Evolutionary conservation across 2,329 filamentous ascomycete genomes (phyloP).

Genomic region (Fusarium decemcellulare): DNA sequence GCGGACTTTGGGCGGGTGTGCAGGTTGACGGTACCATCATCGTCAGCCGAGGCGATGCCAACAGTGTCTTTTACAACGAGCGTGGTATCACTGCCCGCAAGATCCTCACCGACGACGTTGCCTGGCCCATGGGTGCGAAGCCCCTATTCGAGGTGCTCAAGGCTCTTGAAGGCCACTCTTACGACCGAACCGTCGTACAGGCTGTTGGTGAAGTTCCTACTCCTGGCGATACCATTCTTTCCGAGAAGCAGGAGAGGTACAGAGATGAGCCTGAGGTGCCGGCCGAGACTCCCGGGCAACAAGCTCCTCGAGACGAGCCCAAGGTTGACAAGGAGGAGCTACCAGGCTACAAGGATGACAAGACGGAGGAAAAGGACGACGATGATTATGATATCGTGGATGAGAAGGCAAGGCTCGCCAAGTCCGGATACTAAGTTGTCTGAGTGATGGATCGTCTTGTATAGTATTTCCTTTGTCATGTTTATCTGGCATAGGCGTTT

Average conservation of each 20-base stretch:
- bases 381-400: slow-evolving; percentile 30
- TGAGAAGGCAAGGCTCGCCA: slow-evolving; percentile 48
- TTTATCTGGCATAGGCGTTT: not conserved
- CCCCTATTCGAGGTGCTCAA: slow-evolving; percentile 57
- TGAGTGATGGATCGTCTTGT: not conserved
- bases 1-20: slow-evolving; percentile 83
- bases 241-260: slow-evolving; percentile 51
- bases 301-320: not conserved
- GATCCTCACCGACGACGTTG: slow-evolving; percentile 55
- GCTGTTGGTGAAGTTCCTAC: slow-evolving; percentile 43
- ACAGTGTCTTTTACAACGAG: slow-evolving; percentile 82
- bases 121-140: slow-evolving; percentile 57
- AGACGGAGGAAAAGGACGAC: slow-evolving; percentile 28
- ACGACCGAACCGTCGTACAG: slow-evolving; percentile 46
- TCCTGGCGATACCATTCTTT: slow-evolving; percentile 33
- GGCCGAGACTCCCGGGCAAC: not conserved
- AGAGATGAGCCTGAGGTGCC: slow-evolving; percentile 19
- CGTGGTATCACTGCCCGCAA: slow-evolving; percentile 53
- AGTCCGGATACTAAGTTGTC: slow-evolving; percentile 34
- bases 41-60: slow-evolving; percentile 82
- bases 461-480: not conserved
- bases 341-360: slow-evolving; percentile 29
- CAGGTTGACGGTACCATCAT: slow-evolving; percentile 87
- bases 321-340: slow-evolving; percentile 37
- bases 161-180: slow-evolving; percentile 53